These are phyloP conservation scores for Yamadazyma blattariae DNA, from an alignment of 1,139 yeast genomes.

Conservation along the genomic window DNA sequence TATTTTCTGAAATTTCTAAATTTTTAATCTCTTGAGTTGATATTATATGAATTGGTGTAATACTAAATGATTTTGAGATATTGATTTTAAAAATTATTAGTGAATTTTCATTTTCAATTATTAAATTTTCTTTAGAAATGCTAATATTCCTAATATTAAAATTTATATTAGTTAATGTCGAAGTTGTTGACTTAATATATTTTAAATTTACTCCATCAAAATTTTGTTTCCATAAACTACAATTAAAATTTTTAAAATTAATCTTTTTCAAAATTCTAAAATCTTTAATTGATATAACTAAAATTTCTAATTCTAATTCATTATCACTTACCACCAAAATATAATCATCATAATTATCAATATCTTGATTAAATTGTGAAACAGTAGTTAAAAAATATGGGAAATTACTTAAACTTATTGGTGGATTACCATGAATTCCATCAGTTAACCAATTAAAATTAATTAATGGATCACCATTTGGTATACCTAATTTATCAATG, in stretches of 20 bases:
- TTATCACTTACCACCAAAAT: constrained; percentile 14
- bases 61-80: not conserved
- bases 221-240: constrained; percentile 10
- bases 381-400: constrained; percentile 11
- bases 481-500: constrained; percentile 10
- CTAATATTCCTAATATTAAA: not conserved
- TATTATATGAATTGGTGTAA: constrained; percentile 11
- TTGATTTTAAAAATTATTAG: constrained; percentile 10
- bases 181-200: constrained; percentile 6
- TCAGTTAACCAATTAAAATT: constrained; percentile 17
- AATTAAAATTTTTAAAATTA: constrained; percentile 2
- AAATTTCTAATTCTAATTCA: constrained; percentile 12
- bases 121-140: constrained; percentile 3
- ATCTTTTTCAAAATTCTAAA: constrained; percentile 14
- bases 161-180: constrained; percentile 3
- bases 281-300: constrained; percentile 18
- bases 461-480: constrained; percentile 19
- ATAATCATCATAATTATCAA: no score
- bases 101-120: constrained; percentile 11
- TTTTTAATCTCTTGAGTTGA: constrained; percentile 7
- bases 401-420: constrained; percentile 8
- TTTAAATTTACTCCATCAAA: constrained; percentile 9
- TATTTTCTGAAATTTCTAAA: not conserved
- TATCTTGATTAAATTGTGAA: not conserved
- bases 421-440: constrained; percentile 14